Evolutionary conservation across 1,139 yeast genomes (phyloP).

Genomic region (Hemisphaericaspora subhashii): DNA sequence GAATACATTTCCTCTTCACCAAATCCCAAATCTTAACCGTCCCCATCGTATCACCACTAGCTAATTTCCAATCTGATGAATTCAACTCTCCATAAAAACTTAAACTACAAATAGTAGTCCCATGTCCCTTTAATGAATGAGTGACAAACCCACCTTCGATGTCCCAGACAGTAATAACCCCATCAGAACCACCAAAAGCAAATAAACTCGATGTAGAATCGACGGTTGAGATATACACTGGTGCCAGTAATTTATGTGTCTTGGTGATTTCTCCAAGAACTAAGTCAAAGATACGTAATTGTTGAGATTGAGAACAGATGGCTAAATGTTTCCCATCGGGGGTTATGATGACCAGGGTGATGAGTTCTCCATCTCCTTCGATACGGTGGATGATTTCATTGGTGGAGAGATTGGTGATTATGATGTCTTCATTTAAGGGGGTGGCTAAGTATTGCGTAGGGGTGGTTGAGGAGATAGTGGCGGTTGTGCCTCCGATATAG

Average conservation of each 20-base stretch:
- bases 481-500: slow-evolving; percentile 82
- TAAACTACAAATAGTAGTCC: slow-evolving; percentile 83
- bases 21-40: slow-evolving; percentile 87
- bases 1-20: slow-evolving; percentile 69
- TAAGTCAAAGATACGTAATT: slow-evolving; percentile 63
- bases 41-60: slow-evolving; percentile 89
- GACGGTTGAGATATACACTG: slow-evolving; percentile 74
- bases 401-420: slow-evolving; percentile 61
- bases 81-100: slow-evolving; percentile 72
- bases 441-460: slow-evolving; percentile 77
- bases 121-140: slow-evolving; percentile 91
- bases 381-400: slow-evolving; percentile 60
- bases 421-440: slow-evolving; percentile 71
- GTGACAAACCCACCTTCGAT: slow-evolving; percentile 85
- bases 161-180: slow-evolving; percentile 90
- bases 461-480: slow-evolving; percentile 64
- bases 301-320: slow-evolving; percentile 80
- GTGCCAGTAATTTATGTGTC: slow-evolving; percentile 64
- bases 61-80: slow-evolving; percentile 72
- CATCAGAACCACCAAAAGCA: slow-evolving; percentile 96
- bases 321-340: slow-evolving; percentile 75
- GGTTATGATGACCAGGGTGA: slow-evolving; percentile 73
- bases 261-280: slow-evolving; percentile 49
- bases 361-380: slow-evolving; percentile 83
- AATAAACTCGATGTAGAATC: slow-evolving; percentile 83